Evolutionary conservation across 495 filamentous ascomycete genomes (phyloP).

Genomic region (Baudoinia panamericana): DNA sequence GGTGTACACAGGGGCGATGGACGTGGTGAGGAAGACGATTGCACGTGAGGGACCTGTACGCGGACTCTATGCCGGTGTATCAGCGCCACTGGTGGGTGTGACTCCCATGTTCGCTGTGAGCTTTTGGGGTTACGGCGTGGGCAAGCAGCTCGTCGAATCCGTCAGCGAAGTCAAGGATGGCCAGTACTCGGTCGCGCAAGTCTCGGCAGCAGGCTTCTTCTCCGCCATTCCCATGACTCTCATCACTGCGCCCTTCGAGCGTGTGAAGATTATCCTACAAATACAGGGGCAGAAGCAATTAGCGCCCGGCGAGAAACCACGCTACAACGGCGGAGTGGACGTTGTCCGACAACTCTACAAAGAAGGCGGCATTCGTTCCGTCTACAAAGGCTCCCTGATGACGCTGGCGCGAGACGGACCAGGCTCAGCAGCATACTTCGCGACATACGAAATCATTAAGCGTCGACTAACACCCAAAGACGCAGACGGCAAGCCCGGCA

Average conservation of each 20-base stretch:
- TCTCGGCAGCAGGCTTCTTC: constrained; percentile 91
- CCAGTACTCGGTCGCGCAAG: constrained; percentile 67
- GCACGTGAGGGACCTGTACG: constrained; percentile 72
- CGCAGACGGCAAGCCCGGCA: constrained; percentile 55
- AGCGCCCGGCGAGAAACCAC: constrained; percentile 78
- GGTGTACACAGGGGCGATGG: constrained; percentile 77
- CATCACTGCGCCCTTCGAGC: constrained; percentile 96
- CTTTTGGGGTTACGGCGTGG: constrained; percentile 96
- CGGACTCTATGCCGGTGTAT: constrained; percentile 95
- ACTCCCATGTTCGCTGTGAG: constrained; percentile 99
- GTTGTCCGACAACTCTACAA: constrained; percentile 92
- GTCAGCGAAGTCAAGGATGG: constrained; percentile 53
- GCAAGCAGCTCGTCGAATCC: constrained; percentile 68
- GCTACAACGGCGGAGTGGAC: constrained; percentile 77
- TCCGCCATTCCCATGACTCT: constrained; percentile 94
- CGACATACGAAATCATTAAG: constrained; percentile 93
- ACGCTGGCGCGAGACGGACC: constrained; percentile 90
- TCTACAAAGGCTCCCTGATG: constrained; percentile 82
- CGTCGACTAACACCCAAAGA: constrained; percentile 72
- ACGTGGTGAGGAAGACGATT: constrained; percentile 77
- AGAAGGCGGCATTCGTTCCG: constrained; percentile 76
- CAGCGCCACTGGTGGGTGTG: constrained; percentile 84
- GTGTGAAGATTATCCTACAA: constrained; percentile 94
- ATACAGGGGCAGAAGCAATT: constrained; percentile 87
- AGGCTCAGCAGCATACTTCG: constrained; percentile 89